Base-by-base conservation (phyloP, 2,329 filamentous ascomycete genomes). In the Aspergillus fumigatiaffinis region DNA sequence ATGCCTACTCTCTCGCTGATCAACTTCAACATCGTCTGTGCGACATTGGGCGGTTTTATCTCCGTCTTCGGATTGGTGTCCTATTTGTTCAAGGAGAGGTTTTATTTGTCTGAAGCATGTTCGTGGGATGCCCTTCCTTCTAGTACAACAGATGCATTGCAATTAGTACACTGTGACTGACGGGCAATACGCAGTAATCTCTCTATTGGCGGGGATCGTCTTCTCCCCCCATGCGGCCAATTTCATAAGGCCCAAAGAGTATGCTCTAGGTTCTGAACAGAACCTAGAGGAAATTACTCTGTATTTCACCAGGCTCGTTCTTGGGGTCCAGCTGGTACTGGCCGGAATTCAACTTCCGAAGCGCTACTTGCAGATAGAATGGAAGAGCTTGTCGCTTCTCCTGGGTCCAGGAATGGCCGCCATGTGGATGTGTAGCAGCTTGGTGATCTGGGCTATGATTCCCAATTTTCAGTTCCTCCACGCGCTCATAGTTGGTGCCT, bases 91-190 rank as follows among this genome's bases (percentile, higher is more conserved):
- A 96, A 97, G 71, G 92, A 96, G 76, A 88, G 86, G 57, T 93
- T 90, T 70, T 96, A 96, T 71, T 82, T 97, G 1, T 96, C 91
- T 1, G 92, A 97, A 82, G 90, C 92, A 53, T 79, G 91, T 93
- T 79, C 72, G 89, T 84, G 26, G n/a, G 29, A 17, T 48, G 26
- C 38, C 20, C 26, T 17, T 5, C 20, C 23, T 20, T 25, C 17
- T 25, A 5, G 1, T 9, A n/a, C 29, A 14, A 4, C 29, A 6
- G 14, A 3, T 38, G 32, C 32, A 38, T 17, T 35, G 32, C 32
- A 35, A 35, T 17, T 38, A 38, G 17, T 5, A 25, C 32, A n/a
- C 21, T 28, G 46, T 50, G 14, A 17, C 52, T 59, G 25, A 58
- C 62, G 60, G 26, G 53, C 48, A 52, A 51, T 44, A 26, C 54